phyloP scores from a whole-genome alignment of 2,329 filamentous ascomycete species.

The Colletotrichum tropicale region DNA sequence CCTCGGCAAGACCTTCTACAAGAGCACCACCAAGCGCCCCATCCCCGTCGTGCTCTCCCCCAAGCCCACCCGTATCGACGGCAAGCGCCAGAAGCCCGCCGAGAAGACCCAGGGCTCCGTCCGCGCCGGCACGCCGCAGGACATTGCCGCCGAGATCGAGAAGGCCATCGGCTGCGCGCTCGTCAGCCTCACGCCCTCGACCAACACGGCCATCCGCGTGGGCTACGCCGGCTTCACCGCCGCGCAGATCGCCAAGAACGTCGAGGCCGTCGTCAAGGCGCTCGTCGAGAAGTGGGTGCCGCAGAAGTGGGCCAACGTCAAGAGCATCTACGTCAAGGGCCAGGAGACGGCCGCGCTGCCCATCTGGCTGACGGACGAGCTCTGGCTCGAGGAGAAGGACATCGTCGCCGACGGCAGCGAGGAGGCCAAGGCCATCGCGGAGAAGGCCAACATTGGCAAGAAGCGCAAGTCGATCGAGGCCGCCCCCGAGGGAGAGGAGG shows the following conservation, averaged over 20 bases:
- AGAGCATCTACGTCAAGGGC: slow-evolving; percentile 87
- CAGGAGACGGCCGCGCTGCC: slow-evolving; percentile 86
- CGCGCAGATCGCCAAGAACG: slow-evolving; percentile 80
- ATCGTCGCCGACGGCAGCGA: slow-evolving; percentile 67
- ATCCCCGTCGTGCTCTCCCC: slow-evolving; percentile 78
- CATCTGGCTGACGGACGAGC: slow-evolving; percentile 91
- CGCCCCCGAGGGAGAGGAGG: slow-evolving; percentile 31
- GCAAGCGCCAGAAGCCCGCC: slow-evolving; percentile 60
- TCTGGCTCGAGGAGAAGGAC: slow-evolving; percentile 82
- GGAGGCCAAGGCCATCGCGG: slow-evolving; percentile 49
- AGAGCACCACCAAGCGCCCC: slow-evolving; percentile 80
- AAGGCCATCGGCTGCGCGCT: slow-evolving; percentile 78
- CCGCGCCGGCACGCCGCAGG: slow-evolving; percentile 60
- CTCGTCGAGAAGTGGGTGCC: slow-evolving; percentile 82
- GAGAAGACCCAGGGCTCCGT: slow-evolving; percentile 50
- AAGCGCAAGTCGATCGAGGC: slow-evolving; percentile 59
- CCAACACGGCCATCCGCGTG: slow-evolving; percentile 81
- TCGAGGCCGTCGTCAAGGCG: slow-evolving; percentile 70
- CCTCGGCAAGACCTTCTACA: slow-evolving; percentile 94
- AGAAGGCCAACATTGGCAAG: slow-evolving; percentile 68
- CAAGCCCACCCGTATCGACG: slow-evolving; percentile 64
- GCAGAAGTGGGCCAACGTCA: slow-evolving; percentile 86
- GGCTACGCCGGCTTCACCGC: slow-evolving; percentile 77
- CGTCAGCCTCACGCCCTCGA: slow-evolving; percentile 78
- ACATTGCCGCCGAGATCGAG: slow-evolving; percentile 81